Percentiles rank a stretch among this genome's conserved stretches.
phyloP scores from a whole-genome alignment of 1,284 basidiomycete genomes.

The Ustilago hordei region DNA sequence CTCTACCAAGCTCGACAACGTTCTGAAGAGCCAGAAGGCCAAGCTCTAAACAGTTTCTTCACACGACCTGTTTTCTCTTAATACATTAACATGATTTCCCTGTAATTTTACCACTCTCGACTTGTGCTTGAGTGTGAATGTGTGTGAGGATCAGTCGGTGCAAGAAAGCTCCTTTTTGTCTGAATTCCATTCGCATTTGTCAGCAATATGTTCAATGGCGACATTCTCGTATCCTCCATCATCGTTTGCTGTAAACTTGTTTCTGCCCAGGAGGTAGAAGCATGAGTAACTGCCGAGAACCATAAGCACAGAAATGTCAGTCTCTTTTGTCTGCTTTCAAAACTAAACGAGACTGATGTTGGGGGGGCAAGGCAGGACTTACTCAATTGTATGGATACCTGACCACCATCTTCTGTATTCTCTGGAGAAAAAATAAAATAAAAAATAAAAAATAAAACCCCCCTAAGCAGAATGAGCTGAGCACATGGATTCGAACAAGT shows the following conservation, averaged over 20 bases:
- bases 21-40: constrained; percentile 65
- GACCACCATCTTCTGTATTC: background rate
- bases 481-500: no score
- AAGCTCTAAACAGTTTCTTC: constrained; percentile 55
- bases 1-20: constrained; percentile 65
- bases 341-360: no score
- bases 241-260: background rate
- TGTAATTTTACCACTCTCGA: background rate
- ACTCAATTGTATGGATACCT: background rate
- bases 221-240: background rate
- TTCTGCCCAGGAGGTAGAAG: background rate
- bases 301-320: background rate
- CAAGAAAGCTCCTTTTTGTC: background rate
- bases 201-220: background rate
- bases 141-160: background rate
- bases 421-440: no score
- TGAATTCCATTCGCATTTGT: background rate
- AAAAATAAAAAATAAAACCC: no score
- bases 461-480: no score
- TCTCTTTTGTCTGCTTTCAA: background rate
- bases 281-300: background rate
- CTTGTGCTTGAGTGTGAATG: background rate
- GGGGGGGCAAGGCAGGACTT: background rate
- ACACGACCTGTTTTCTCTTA: background rate
- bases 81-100: background rate